Percentiles rank a stretch among this genome's conserved stretches.
Conservation (phyloP, 2,329 filamentous ascomycete genomes). For the Shiraia sp. region DNA sequence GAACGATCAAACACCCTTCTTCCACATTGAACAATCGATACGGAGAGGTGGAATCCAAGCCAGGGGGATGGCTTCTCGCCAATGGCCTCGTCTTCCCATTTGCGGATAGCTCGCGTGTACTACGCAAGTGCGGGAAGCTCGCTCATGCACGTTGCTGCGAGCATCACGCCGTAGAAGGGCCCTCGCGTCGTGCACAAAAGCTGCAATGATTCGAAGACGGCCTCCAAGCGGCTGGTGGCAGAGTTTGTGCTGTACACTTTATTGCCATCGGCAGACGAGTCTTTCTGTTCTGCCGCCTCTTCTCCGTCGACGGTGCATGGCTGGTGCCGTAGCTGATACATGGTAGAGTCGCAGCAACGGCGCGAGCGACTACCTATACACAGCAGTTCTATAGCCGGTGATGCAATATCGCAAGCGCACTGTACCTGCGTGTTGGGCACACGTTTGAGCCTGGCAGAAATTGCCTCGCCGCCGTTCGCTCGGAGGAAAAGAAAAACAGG, state of each 20-base stretch:
- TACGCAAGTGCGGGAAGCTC: constrained; percentile 24
- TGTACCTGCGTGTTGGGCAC: constrained; percentile 5
- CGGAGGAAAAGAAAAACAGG: constrained; percentile 2
- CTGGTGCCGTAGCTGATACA: constrained; percentile 25
- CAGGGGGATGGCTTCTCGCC: constrained; percentile 17
- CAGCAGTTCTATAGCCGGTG: background rate
- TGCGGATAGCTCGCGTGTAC: constrained; percentile 18
- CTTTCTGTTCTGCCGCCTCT: constrained; percentile 11
- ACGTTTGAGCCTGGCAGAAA: constrained; percentile 7
- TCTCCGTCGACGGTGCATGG: constrained; percentile 6
- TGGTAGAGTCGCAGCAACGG: constrained; percentile 19
- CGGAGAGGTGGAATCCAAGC: constrained; percentile 10
- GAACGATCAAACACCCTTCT: constrained; percentile 4
- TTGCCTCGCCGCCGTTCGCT: constrained; percentile 9
- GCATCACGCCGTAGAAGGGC: constrained; percentile 32
- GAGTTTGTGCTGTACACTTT: constrained; percentile 17
- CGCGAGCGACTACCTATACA: too few relatives aligned
- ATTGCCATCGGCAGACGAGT: constrained; percentile 27
- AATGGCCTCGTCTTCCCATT: constrained; percentile 19
- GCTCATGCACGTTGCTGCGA: constrained; percentile 31
- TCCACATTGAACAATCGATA: too few relatives aligned
- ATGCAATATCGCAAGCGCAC: constrained; percentile 3
- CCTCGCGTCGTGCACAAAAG: constrained; percentile 32
- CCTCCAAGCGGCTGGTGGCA: constrained; percentile 26
- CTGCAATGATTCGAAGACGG: constrained; percentile 27